phyloP scores from a whole-genome alignment of 345 rosid species.

The Combretum micranthum region DNA sequence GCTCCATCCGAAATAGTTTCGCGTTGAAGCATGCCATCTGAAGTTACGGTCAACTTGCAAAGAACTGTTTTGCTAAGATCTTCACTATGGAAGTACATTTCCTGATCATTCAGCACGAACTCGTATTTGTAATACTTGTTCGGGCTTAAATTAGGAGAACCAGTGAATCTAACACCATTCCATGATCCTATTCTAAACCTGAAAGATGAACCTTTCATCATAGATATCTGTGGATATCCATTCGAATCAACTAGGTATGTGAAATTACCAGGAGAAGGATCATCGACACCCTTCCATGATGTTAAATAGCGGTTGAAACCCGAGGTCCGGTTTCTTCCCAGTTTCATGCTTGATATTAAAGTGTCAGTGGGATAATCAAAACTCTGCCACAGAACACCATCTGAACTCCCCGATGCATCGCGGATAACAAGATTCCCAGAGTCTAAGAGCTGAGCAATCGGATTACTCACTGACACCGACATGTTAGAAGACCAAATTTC shows the following conservation, averaged over 20 bases:
- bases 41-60: not conserved
- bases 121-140: not conserved
- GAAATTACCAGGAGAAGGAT: constrained; percentile 36
- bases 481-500: constrained; percentile 5
- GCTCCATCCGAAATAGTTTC: not conserved
- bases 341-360: constrained; percentile 9
- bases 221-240: constrained; percentile 22
- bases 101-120: constrained; percentile 1
- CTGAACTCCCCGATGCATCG: not conserved
- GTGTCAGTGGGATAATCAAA: constrained; percentile 12
- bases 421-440: constrained; percentile 20
- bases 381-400: constrained; percentile 7
- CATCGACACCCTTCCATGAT: constrained; percentile 27
- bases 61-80: not conserved
- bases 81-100: not conserved
- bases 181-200: constrained; percentile 26
- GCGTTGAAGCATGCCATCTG: not conserved
- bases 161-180: constrained; percentile 18
- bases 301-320: constrained; percentile 12
- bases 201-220: constrained; percentile 11
- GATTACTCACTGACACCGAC: not conserved
- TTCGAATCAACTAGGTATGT: constrained; percentile 3
- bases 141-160: not conserved
- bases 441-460: constrained; percentile 15
- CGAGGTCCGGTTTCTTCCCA: constrained; percentile 6